Evolutionary conservation across 2,329 filamentous ascomycete genomes (phyloP), one percentile per base, ranked within the genome.

Genomic region (Alternaria brassicicola): DNA sequence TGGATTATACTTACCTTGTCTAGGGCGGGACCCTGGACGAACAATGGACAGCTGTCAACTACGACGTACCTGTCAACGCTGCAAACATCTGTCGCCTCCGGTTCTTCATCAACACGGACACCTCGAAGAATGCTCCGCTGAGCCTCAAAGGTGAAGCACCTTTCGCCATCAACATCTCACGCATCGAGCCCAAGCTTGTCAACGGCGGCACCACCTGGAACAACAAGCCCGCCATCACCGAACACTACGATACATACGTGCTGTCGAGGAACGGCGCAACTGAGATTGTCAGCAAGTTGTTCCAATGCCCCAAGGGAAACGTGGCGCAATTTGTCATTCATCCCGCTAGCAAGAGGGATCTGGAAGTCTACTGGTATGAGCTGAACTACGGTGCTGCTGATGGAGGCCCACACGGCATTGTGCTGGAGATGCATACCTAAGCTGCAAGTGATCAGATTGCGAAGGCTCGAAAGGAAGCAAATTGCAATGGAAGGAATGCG

Each of bases 361-460:
- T 71, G 28, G 65, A 62, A 15, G 49, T 71, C 4, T 66, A 53
- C 10, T 76, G 74, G 73, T 76, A 65, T 62, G 74, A 76, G 57
- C 35, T 74, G 54, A 63, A 69, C 25, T 66, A 74, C 49, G 63
- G 61, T 8, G 23, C 52, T 12, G 38, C 10, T 5, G 42, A 63
- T 17, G 68, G 67, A 0, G 68, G 68, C 4, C 59, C 68, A 30
- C 68, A 77, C 64, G 74, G 74, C 2, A 61, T 76, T 43, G 67
- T 67, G 28, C 69, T 73, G 53, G 73, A 73, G 41, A 69, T 75
- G 68, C 61, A 65, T 47, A 43, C 31, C 2, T 65, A 26, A 43
- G 17, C 3, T 41, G 6, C 8, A 3, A 25, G 25, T 10, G 7
- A 45, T 19, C 13, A 2, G 3, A 23, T n/a, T 3, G 23, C 19